Conservation (phyloP, 164 flowering plant genomes). For the Magnolia sinica region DNA sequence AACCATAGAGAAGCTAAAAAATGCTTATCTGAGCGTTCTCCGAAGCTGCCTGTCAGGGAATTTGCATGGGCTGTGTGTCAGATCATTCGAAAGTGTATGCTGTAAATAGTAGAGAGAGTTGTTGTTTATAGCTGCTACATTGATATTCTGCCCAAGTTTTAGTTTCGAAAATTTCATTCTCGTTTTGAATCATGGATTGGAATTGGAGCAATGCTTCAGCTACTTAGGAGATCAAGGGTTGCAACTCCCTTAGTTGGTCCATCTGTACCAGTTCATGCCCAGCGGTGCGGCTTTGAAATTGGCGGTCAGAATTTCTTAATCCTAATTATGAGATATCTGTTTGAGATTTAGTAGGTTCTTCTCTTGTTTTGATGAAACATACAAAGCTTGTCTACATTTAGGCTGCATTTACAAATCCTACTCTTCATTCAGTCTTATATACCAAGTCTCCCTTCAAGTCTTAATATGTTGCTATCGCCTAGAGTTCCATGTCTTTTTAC, state of each 20-base stretch:
- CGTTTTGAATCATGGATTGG: neutral
- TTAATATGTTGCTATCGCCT: too few relatives aligned
- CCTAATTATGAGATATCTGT: neutral
- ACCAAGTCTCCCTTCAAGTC: too few relatives aligned
- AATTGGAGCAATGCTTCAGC: neutral
- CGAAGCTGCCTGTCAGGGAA: neutral
- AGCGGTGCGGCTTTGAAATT: too few relatives aligned
- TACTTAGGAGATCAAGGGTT: neutral
- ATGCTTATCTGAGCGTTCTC: neutral
- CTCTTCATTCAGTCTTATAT: neutral
- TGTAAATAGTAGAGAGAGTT: slow-evolving; percentile 19
- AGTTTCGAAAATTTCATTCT: slow-evolving; percentile 6
- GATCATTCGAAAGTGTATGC: neutral
- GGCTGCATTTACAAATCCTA: neutral
- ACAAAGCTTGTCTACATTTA: too few relatives aligned
- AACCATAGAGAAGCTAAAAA: neutral
- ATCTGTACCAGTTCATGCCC: neutral
- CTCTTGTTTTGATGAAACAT: neutral
- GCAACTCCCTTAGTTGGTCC: neutral
- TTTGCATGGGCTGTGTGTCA: slow-evolving; percentile 1
- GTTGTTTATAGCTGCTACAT: slow-evolving; percentile 10
- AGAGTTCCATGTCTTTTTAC: too few relatives aligned
- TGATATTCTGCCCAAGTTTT: neutral
- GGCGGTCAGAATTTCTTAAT: too few relatives aligned
- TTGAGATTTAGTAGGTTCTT: neutral